A percentile compares a stretch with the other conserved stretches of the same genome.
Evolutionary conservation across 768 basidiomycete species (phyloP).

Genomic region (Tricholoma flavovirens): DNA sequence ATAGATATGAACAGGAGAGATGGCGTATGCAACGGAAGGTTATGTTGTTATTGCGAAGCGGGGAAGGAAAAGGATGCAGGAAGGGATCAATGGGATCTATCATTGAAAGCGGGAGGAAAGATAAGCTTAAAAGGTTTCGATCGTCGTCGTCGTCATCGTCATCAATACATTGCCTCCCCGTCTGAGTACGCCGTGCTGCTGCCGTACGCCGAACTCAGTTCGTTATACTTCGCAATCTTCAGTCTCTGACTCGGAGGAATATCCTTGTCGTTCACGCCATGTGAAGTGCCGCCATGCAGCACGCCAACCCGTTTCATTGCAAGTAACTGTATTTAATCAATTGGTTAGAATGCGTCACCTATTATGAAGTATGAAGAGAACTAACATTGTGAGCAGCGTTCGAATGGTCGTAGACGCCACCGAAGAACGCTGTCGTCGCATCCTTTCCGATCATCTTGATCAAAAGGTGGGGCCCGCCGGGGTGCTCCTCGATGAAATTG

Average conservation of each 20-base stretch:
- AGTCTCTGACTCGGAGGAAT: slow-evolving; percentile 72
- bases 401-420: slow-evolving; percentile 77
- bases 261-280: slow-evolving; percentile 52
- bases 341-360: neutral
- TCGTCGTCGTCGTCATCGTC: neutral
- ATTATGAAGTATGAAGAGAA: neutral
- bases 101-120: neutral
- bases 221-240: slow-evolving; percentile 60
- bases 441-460: slow-evolving; percentile 67
- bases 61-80: neutral
- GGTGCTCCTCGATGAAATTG: slow-evolving; percentile 68
- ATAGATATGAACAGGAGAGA: neutral
- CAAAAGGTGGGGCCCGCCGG: slow-evolving; percentile 66
- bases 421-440: slow-evolving; percentile 80
- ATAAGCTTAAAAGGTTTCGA: neutral
- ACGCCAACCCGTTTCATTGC: slow-evolving; percentile 65
- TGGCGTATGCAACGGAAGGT: neutral
- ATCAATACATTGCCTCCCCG: slow-evolving; percentile 39
- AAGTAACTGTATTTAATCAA: slow-evolving; percentile 34
- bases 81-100: neutral
- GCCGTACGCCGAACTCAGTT: slow-evolving; percentile 47
- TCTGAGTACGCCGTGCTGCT: slow-evolving; percentile 56
- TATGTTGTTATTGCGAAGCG: neutral
- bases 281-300: slow-evolving; percentile 55
- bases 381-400: slow-evolving; percentile 80